These are phyloP conservation scores for Bruguiera gymnorhiza DNA, from an alignment of 345 rosid genomes.

Conservation along the genomic window DNA sequence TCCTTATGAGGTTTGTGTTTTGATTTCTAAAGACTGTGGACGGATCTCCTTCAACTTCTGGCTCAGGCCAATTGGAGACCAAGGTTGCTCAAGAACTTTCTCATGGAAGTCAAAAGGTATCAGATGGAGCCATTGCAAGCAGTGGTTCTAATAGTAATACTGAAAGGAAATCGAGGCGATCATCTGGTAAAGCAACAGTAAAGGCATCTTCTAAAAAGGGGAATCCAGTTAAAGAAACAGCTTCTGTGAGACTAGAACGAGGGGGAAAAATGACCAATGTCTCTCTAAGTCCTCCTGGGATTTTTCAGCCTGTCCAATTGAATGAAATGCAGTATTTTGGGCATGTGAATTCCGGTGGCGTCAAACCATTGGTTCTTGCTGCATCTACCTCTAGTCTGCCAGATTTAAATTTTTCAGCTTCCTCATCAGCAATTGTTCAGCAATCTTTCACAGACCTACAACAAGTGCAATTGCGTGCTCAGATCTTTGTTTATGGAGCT, in stretches of 20 bases:
- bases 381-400: conserved; percentile 55
- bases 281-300: conserved; percentile 41
- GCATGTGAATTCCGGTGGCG: conserved; percentile 37
- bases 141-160: conserved; percentile 47
- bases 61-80: conserved; percentile 38
- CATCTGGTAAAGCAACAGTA: conserved; percentile 51
- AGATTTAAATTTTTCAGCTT: conserved; percentile 60
- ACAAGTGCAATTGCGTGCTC: conserved; percentile 98
- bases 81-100: conserved; percentile 36
- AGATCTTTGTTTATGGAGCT: conserved; percentile 96
- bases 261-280: conserved; percentile 45
- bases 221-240: conserved; percentile 38
- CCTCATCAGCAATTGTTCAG: conserved; percentile 49
- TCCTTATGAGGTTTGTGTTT: background rate
- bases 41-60: conserved; percentile 54
- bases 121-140: conserved; percentile 30
- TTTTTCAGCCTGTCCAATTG: conserved; percentile 47
- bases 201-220: conserved; percentile 62
- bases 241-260: conserved; percentile 45
- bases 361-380: conserved; percentile 49
- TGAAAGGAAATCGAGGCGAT: conserved; percentile 71
- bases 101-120: conserved; percentile 38
- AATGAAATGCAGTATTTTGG: conserved; percentile 56
- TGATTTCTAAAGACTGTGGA: conserved; percentile 49
- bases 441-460: conserved; percentile 96